Percentiles rank a stretch among this genome's conserved stretches.
Evolutionary conservation across 305 asterid species (phyloP).

Genomic region (Petunia hybrid): DNA sequence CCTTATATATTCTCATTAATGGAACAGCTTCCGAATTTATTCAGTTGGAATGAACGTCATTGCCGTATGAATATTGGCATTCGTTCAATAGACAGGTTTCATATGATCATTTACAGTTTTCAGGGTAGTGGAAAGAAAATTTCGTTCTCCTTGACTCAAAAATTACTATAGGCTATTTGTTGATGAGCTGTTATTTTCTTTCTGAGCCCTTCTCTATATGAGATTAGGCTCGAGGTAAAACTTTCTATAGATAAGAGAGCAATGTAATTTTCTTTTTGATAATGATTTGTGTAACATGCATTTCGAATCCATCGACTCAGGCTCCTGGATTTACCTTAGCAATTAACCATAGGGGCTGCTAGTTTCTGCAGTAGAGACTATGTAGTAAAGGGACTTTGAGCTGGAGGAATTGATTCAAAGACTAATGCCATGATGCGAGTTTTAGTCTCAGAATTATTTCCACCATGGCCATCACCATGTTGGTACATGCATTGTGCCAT

Average conservation of each 20-base stretch:
- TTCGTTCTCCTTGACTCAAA: neutral
- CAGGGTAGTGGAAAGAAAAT: neutral
- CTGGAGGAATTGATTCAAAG: slow-evolving; percentile 27
- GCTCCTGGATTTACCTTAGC: neutral
- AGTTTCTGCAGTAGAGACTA: neutral
- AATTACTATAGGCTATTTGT: neutral
- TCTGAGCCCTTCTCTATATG: neutral
- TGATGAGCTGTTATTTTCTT: slow-evolving; percentile 4
- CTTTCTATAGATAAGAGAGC: neutral
- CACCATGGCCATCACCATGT: slow-evolving; percentile 44
- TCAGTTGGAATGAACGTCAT: neutral
- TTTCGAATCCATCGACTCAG: neutral
- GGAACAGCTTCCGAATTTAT: neutral
- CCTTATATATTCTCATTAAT: neutral
- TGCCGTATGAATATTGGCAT: neutral
- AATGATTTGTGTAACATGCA: neutral
- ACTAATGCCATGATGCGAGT: slow-evolving; percentile 32
- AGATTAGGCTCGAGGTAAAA: neutral
- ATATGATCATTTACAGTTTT: neutral
- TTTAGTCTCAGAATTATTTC: slow-evolving; percentile 34
- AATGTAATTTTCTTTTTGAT: neutral
- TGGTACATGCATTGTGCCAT: slow-evolving; percentile 44
- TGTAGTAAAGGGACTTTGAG: too few species aligned
- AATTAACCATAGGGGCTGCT: neutral
- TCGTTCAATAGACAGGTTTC: too few species aligned